A percentile compares a stretch with the other conserved stretches of the same genome.
Evolutionary conservation across 225 moss, liverwort and hornwort genomes (phyloP).

Genomic region (Ulota crispa): DNA sequence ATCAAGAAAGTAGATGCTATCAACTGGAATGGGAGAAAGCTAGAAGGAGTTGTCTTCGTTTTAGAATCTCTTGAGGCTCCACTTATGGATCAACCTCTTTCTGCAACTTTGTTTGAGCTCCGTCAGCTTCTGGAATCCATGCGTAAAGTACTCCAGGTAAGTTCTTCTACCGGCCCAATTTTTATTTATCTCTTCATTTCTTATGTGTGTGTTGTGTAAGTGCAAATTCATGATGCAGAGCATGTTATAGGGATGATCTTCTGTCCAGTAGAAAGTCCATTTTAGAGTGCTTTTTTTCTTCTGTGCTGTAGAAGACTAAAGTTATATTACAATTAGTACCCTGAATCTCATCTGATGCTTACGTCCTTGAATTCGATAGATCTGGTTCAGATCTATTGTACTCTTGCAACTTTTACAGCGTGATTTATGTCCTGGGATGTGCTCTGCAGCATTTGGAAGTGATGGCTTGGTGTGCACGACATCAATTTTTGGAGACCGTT

Average conservation of each 20-base stretch:
- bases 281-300: neutral
- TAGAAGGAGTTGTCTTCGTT: constrained; percentile 76
- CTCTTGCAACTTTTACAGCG: neutral
- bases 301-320: neutral
- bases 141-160: constrained; percentile 85
- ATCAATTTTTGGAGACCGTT: constrained; percentile 68
- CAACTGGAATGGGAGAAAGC: constrained; percentile 69
- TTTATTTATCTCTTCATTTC: neutral
- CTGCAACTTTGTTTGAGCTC: constrained; percentile 77
- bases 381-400: neutral
- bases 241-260: neutral
- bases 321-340: neutral
- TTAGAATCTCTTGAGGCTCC: constrained; percentile 93
- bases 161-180: neutral
- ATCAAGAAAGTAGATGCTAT: constrained; percentile 67
- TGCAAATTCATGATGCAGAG: neutral
- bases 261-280: neutral
- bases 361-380: neutral
- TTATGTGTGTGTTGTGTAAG: neutral
- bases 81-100: constrained; percentile 66
- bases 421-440: constrained; percentile 3
- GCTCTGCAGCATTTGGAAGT: constrained; percentile 88
- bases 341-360: neutral
- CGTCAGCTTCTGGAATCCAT: constrained; percentile 78
- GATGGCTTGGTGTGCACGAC: constrained; percentile 93